A percentile compares a stretch with the other conserved stretches of the same genome.
These are phyloP conservation scores for Xylaria sp. DNA, from an alignment of 2,329 filamentous ascomycete species.

Conservation along the genomic window DNA sequence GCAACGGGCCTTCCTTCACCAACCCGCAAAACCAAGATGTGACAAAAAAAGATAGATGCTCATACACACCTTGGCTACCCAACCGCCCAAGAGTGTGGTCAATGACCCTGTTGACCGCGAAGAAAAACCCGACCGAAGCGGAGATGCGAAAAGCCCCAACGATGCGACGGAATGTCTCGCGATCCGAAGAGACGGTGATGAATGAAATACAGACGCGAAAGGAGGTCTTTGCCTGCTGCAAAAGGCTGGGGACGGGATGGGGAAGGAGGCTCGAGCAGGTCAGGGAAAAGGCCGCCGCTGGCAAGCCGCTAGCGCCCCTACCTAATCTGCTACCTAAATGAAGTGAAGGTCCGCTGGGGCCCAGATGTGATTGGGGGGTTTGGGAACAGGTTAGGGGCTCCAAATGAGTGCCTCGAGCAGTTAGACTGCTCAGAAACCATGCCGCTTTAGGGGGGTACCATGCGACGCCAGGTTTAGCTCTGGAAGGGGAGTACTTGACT, in stretches of 20 bases:
- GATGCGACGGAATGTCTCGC: slow-evolving; percentile 36
- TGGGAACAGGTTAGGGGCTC: slow-evolving; percentile 28
- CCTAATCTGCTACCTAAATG: slow-evolving; percentile 38
- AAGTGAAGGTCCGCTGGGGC: slow-evolving; percentile 31
- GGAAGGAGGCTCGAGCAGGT: slow-evolving; percentile 41
- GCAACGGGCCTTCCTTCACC: slow-evolving; percentile 1
- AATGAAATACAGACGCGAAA: slow-evolving; percentile 37
- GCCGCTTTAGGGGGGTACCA: slow-evolving; percentile 28
- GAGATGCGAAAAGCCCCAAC: slow-evolving; percentile 14
- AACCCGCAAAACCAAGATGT: background rate
- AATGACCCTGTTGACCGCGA: slow-evolving; percentile 23
- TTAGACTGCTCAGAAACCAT: slow-evolving; percentile 30
- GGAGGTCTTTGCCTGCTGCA: slow-evolving; percentile 40
- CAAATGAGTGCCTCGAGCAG: slow-evolving; percentile 24
- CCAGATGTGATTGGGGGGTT: slow-evolving; percentile 32
- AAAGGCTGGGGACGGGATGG: slow-evolving; percentile 38
- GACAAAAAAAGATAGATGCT: slow-evolving; percentile 3
- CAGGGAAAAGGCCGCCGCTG: slow-evolving; percentile 38
- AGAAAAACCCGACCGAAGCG: slow-evolving; percentile 7
- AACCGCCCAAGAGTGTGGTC: slow-evolving; percentile 32
- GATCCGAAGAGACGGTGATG: slow-evolving; percentile 30
- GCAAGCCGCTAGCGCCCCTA: slow-evolving; percentile 39
- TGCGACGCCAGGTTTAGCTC: slow-evolving; percentile 29
- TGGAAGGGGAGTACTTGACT: slow-evolving; percentile 11
- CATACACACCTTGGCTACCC: slow-evolving; percentile 36